Conservation (phyloP, 345 rosid genomes). For the Populus tremula region DNA sequence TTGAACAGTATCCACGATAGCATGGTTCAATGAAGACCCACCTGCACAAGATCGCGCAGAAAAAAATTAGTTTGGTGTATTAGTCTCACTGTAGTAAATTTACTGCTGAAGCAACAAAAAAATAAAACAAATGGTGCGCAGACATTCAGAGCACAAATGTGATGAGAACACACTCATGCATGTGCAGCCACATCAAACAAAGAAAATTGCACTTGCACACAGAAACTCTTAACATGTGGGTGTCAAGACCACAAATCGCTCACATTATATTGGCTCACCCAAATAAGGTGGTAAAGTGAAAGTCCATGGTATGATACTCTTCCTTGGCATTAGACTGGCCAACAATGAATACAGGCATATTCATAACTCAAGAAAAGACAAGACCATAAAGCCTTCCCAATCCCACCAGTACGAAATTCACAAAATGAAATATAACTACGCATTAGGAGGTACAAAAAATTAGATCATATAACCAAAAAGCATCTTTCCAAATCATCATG, state of each 20-base stretch:
- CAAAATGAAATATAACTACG: background rate
- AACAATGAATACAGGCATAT: too few species aligned
- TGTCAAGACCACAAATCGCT: background rate
- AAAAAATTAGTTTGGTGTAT: background rate
- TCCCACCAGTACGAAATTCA: background rate
- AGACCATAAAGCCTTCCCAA: background rate
- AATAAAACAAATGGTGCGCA: background rate
- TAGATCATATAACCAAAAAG: too few species aligned
- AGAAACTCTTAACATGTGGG: background rate
- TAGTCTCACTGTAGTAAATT: background rate
- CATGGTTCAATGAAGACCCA: background rate
- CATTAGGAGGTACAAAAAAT: background rate
- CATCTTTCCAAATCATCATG: background rate
- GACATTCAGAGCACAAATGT: background rate
- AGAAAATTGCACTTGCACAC: background rate
- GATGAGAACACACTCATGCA: background rate
- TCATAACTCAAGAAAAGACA: too few species aligned
- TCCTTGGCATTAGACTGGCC: constrained; percentile 5
- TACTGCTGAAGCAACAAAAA: background rate
- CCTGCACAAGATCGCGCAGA: background rate
- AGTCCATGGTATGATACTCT: background rate
- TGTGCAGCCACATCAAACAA: background rate
- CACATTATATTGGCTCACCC: background rate
- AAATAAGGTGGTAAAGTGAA: background rate
- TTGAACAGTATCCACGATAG: background rate